phyloP scores from a whole-genome alignment of 2,329 filamentous ascomycete species.

The Aureobasidium sp. region DNA sequence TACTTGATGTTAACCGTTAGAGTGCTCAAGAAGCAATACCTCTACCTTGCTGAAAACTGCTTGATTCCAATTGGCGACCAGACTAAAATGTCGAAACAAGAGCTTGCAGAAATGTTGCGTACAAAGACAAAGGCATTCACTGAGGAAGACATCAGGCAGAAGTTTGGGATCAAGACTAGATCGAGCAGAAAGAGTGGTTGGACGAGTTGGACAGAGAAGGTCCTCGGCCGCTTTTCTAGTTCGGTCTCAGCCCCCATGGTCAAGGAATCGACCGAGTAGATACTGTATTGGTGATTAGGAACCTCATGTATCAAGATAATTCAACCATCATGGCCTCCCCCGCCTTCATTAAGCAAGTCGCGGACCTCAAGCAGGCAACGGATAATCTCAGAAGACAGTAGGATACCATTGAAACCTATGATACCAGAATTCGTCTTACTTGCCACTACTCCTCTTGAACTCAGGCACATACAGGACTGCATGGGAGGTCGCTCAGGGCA shows the following conservation, averaged over 20 bases:
- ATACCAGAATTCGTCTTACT: no score
- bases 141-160: conserved; percentile 56
- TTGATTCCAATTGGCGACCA: conserved; percentile 70
- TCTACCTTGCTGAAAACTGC: conserved; percentile 55
- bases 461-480: neutral
- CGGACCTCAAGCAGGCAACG: no score
- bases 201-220: neutral
- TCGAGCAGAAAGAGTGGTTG: neutral
- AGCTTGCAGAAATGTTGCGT: conserved; percentile 56
- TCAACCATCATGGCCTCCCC: no score
- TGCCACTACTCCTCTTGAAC: no score
- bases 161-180: conserved; percentile 37
- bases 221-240: neutral
- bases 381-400: no score
- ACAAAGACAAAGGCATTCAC: conserved; percentile 59
- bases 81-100: conserved; percentile 56
- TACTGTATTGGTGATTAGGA: no score
- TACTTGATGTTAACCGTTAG: conserved; percentile 68
- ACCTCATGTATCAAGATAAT: no score
- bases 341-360: no score
- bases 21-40: conserved; percentile 64
- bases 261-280: conserved; percentile 1
- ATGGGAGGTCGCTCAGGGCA: neutral
- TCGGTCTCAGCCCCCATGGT: neutral
- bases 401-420: no score